Evolutionary conservation across 139 green algal genomes (phyloP).

Genomic region (Volvox reticuliferus): DNA sequence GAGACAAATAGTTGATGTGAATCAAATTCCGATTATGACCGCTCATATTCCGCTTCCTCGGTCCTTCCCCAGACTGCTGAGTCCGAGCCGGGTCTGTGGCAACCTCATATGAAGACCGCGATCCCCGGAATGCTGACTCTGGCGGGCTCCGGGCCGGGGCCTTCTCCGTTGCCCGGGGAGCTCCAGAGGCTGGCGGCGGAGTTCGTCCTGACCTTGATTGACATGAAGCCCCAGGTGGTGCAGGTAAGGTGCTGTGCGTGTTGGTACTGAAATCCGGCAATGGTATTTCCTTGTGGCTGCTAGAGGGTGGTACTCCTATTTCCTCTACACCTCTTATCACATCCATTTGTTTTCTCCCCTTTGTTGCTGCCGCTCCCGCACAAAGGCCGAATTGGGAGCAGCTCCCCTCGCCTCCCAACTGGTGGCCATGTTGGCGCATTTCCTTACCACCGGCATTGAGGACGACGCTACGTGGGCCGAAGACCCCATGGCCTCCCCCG

Average conservation of each 20-base stretch:
- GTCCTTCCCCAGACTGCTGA: slow-evolving; percentile 24
- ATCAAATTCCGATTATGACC: too few relatives aligned
- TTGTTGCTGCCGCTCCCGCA: too few relatives aligned
- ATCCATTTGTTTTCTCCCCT: too few relatives aligned
- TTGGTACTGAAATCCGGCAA: too few relatives aligned
- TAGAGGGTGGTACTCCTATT: too few relatives aligned
- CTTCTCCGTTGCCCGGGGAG: not conserved
- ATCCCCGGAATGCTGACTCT: slow-evolving; percentile 34
- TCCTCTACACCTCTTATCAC: too few relatives aligned
- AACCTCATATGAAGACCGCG: not conserved
- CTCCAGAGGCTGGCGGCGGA: slow-evolving; percentile 20
- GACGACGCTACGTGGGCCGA: not conserved
- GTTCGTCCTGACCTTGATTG: slow-evolving; percentile 28
- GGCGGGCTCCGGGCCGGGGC: not conserved
- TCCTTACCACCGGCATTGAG: slow-evolving; percentile 17
- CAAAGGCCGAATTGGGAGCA: slow-evolving; percentile 1
- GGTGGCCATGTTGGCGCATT: not conserved
- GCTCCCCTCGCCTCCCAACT: not conserved
- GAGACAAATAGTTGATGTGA: too few relatives aligned
- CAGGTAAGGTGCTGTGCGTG: not conserved
- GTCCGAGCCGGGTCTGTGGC: slow-evolving; percentile 19
- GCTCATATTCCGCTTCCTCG: too few relatives aligned
- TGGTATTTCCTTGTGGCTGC: too few relatives aligned
- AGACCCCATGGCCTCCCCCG: slow-evolving; percentile 4
- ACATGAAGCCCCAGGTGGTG: slow-evolving; percentile 26